A percentile compares a stretch with the other conserved stretches of the same genome.
Evolutionary conservation across 1,284 basidiomycete species (phyloP).

Genomic region (Heterobasidion parviporum): DNA sequence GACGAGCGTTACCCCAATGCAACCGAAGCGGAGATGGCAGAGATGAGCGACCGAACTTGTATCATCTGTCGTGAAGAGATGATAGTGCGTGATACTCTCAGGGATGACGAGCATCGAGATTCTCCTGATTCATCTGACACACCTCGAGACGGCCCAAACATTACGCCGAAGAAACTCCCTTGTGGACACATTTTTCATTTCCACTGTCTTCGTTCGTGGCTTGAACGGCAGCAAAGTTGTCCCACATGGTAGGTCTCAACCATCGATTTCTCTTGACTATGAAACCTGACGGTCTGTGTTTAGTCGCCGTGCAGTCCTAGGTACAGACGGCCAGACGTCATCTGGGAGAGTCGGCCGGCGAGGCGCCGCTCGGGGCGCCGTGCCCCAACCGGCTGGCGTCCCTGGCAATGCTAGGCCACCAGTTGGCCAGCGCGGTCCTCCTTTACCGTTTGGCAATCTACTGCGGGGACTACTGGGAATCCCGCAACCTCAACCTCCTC

Average conservation of each 20-base stretch:
- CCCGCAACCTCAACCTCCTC: conserved; percentile 5
- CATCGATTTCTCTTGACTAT: conserved; percentile 6
- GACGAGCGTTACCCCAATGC: conserved; percentile 93
- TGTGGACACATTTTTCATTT: conserved; percentile 99
- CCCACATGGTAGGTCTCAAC: conserved; percentile 80
- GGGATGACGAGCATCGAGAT: conserved; percentile 17
- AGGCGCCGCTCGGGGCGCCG: conserved; percentile 20
- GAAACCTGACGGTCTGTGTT: conserved; percentile 9
- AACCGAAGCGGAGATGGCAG: conserved; percentile 75
- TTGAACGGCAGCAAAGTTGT: conserved; percentile 93
- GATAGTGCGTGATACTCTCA: conserved; percentile 33
- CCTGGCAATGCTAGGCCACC: background rate
- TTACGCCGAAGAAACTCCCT: conserved; percentile 91
- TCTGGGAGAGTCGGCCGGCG: conserved; percentile 13
- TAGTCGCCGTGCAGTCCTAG: conserved; percentile 83
- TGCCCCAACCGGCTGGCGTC: conserved; percentile 21
- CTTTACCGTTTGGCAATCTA: conserved; percentile 8
- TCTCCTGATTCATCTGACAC: conserved; percentile 16
- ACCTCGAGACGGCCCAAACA: conserved; percentile 71
- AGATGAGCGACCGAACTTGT: conserved; percentile 85
- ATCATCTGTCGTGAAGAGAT: conserved; percentile 99
- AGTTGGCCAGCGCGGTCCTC: conserved; percentile 10
- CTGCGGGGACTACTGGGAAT: conserved; percentile 9
- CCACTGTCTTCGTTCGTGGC: conserved; percentile 93
- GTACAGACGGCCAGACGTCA: conserved; percentile 29